These are phyloP conservation scores for Furculomyces boomerangus DNA, from an alignment of 371 early-diverging fungal species.

Conservation along the genomic window DNA sequence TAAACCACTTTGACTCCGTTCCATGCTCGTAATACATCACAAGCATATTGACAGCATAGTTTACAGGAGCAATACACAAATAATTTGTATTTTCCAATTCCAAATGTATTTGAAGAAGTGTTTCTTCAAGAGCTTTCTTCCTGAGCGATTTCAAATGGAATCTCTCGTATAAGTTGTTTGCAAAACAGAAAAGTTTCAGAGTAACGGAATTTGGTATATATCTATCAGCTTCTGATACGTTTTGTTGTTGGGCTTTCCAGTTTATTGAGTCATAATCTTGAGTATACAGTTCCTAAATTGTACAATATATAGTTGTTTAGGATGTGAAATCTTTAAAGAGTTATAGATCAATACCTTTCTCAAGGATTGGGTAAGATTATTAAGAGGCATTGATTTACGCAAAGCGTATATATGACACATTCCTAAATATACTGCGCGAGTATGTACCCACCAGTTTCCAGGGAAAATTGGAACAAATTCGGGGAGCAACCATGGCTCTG, in stretches of 20 bases:
- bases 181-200: constrained; percentile 51
- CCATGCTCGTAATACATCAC: constrained; percentile 71
- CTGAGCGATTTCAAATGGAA: constrained; percentile 37
- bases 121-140: constrained; percentile 46
- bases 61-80: constrained; percentile 84
- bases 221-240: constrained; percentile 62
- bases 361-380: constrained; percentile 46
- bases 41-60: constrained; percentile 82
- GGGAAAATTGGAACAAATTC: constrained; percentile 67
- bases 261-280: constrained; percentile 63
- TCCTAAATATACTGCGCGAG: constrained; percentile 73
- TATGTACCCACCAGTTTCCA: constrained; percentile 85
- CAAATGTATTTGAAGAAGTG: constrained; percentile 57
- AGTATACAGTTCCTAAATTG: constrained; percentile 52
- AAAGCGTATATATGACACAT: constrained; percentile 86
- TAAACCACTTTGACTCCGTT: constrained; percentile 58
- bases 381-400: constrained; percentile 33
- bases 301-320: constrained; percentile 6
- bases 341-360: constrained; percentile 22
- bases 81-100: constrained; percentile 84
- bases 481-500: constrained; percentile 84
- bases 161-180: constrained; percentile 44
- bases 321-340: not conserved
- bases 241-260: constrained; percentile 67
- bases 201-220: constrained; percentile 70